Conservation (phyloP, 1,139 yeast species). For the Blastobotrys aristatus region DNA sequence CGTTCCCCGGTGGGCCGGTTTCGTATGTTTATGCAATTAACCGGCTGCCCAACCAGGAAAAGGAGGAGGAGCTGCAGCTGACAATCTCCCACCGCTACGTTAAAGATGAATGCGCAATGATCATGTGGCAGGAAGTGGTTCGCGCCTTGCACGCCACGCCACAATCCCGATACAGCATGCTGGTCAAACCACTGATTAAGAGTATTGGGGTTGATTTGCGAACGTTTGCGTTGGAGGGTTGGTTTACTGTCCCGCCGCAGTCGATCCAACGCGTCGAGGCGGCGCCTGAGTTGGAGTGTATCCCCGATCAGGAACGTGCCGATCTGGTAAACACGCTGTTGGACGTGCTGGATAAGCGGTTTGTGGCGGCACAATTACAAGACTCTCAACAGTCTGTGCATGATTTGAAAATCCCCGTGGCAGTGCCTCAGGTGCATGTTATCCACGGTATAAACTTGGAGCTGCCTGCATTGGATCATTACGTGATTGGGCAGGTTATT, state of each 20-base stretch:
- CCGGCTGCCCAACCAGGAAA: conserved; percentile 19
- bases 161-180: conserved; percentile 13
- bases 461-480: conserved; percentile 34
- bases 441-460: conserved; percentile 27
- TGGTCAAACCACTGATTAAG: conserved; percentile 14
- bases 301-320: conserved; percentile 9
- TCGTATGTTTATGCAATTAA: conserved; percentile 53
- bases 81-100: conserved; percentile 22
- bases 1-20: conserved; percentile 67
- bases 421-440: conserved; percentile 28
- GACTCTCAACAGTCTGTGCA: conserved; percentile 11
- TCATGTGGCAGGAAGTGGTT: conserved; percentile 21
- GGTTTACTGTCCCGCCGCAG: conserved; percentile 13
- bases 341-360: not conserved
- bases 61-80: conserved; percentile 18
- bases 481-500: conserved; percentile 62
- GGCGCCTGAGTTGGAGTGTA: conserved; percentile 10
- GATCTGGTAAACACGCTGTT: conserved; percentile 4
- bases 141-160: conserved; percentile 28
- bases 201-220: conserved; percentile 17
- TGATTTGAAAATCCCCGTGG: conserved; percentile 26
- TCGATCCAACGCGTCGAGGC: conserved; percentile 9
- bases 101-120: conserved; percentile 19
- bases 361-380: not conserved
- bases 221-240: conserved; percentile 19